Evolutionary conservation across 2,329 filamentous ascomycete species (phyloP).

Genomic region (Fusarium sp.): DNA sequence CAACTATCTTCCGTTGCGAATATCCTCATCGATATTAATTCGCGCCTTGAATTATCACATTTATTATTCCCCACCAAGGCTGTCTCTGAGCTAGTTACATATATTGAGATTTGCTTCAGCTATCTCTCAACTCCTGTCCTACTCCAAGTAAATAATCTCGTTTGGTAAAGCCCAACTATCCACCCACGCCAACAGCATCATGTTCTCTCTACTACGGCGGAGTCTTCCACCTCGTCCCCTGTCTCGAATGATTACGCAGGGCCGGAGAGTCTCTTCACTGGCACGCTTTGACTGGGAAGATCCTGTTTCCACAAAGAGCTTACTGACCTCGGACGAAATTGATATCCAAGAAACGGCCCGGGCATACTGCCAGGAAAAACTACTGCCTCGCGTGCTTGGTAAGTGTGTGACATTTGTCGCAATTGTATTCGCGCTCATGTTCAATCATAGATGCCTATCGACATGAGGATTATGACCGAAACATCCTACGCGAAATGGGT

Average conservation of each 20-base stretch:
- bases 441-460: constrained; percentile 73
- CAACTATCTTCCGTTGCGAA: not conserved
- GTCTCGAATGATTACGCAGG: not conserved
- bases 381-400: constrained; percentile 87
- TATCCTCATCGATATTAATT: too few relatives aligned
- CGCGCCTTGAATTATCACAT: too few relatives aligned
- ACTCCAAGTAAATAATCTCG: too few relatives aligned
- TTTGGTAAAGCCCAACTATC: too few relatives aligned
- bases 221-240: not conserved
- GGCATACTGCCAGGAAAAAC: constrained; percentile 89
- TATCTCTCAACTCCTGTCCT: too few relatives aligned
- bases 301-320: constrained; percentile 75
- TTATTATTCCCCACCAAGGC: too few relatives aligned
- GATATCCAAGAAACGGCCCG: constrained; percentile 89
- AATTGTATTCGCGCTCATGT: not conserved
- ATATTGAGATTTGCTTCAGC: too few relatives aligned
- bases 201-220: not conserved
- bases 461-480: constrained; percentile 83
- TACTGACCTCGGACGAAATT: constrained; percentile 88
- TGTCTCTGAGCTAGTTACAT: too few relatives aligned
- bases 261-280: not conserved
- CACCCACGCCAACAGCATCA: not conserved
- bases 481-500: constrained; percentile 89
- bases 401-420: constrained; percentile 34
- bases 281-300: constrained; percentile 85